Percentiles rank a stretch among this genome's conserved stretches.
phyloP scores from a whole-genome alignment of 495 filamentous ascomycete genomes.

The Beverwykella pulmonaria region DNA sequence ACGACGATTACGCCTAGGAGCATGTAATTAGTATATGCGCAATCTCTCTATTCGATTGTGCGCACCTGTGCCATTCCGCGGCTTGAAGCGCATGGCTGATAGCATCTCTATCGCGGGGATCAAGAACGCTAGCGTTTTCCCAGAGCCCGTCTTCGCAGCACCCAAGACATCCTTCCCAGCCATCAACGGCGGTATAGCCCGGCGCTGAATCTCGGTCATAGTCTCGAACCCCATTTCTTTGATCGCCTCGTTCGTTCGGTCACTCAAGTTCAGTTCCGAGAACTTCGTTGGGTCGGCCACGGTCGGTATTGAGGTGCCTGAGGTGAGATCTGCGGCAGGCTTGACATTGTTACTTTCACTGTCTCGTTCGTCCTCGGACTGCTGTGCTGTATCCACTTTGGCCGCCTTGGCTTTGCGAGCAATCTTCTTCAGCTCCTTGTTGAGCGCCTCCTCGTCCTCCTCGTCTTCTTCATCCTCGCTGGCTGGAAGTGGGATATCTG shows the following conservation, averaged over 20 bases:
- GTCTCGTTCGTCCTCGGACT: constrained; percentile 16
- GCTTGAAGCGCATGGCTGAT: constrained; percentile 84
- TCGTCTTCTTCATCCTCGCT: constrained; percentile 22
- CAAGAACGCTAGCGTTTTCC: constrained; percentile 93
- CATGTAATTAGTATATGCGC: background rate
- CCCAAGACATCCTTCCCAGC: constrained; percentile 93
- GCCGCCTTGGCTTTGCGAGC: constrained; percentile 26
- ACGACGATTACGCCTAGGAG: constrained; percentile 77
- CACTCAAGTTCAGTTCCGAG: constrained; percentile 79
- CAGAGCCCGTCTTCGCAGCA: constrained; percentile 94
- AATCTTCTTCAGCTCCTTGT: constrained; percentile 41
- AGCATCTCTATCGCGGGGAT: constrained; percentile 97
- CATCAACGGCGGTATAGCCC: constrained; percentile 83
- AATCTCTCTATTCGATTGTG: background rate
- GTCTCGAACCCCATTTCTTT: constrained; percentile 87
- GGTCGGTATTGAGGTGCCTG: constrained; percentile 56
- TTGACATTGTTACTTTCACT: constrained; percentile 11
- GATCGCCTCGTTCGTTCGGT: constrained; percentile 85
- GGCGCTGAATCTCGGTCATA: constrained; percentile 94
- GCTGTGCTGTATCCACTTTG: constrained; percentile 10
- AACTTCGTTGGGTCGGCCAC: constrained; percentile 65
- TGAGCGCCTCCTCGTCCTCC: constrained; percentile 40
- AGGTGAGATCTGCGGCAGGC: constrained; percentile 53
- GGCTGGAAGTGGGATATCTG: background rate
- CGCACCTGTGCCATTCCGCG: constrained; percentile 63